Percentiles rank a stretch among this genome's conserved stretches.
Evolutionary conservation across 306 rosid species (phyloP).

Genomic region (Lotus japonicus): DNA sequence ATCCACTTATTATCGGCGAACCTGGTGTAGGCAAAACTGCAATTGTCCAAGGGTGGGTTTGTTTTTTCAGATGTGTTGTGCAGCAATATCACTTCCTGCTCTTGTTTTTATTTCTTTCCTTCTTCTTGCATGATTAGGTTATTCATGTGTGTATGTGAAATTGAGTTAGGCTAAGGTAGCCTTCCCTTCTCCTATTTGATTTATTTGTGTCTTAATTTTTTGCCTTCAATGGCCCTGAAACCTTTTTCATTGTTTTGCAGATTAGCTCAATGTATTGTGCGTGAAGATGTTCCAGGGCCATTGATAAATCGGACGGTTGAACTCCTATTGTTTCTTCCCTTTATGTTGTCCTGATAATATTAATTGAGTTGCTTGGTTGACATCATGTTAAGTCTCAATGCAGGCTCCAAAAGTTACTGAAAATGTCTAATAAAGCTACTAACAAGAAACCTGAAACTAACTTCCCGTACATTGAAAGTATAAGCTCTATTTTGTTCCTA

Average conservation of each 20-base stretch:
- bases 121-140: neutral
- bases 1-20: constrained; percentile 96
- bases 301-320: constrained; percentile 79
- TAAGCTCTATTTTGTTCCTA: neutral
- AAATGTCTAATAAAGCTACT: neutral
- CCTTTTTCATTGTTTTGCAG: constrained; percentile 35
- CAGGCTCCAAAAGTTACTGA: neutral
- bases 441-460: neutral
- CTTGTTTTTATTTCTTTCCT: neutral
- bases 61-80: constrained; percentile 13
- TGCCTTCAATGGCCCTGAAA: neutral
- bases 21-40: constrained; percentile 99
- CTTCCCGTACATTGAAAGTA: constrained; percentile 1
- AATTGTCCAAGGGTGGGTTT: constrained; percentile 98
- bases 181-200: neutral
- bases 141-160: neutral
- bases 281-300: constrained; percentile 98
- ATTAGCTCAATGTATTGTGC: constrained; percentile 93
- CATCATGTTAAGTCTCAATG: neutral
- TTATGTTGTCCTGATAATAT: constrained; percentile 5
- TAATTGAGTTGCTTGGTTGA: neutral
- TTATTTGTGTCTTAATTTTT: neutral
- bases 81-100: neutral
- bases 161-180: constrained; percentile 2
- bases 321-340: neutral